Percentiles rank a stretch among this genome's conserved stretches.
phyloP scores from a whole-genome alignment of 305 asterid genomes.

The Ilex paraguariensis region DNA sequence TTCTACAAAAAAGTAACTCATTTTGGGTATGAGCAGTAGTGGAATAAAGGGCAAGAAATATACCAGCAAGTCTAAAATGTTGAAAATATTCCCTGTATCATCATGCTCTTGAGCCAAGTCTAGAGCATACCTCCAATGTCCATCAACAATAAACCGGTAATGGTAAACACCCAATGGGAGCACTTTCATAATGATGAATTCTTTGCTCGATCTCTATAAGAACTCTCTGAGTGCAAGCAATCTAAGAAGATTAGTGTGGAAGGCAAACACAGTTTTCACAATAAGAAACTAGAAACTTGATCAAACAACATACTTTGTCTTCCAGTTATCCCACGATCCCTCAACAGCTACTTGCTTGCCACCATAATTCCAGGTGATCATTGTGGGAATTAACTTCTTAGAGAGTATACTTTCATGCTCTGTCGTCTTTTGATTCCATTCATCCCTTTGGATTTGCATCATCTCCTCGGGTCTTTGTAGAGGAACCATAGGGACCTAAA shows the following conservation, averaged over 20 bases:
- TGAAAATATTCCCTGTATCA: slow-evolving; percentile 13
- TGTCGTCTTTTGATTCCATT: background rate
- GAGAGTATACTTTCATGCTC: slow-evolving; percentile 10
- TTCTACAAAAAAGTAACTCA: too few species aligned
- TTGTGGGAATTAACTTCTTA: slow-evolving; percentile 13
- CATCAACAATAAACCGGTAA: slow-evolving; percentile 18
- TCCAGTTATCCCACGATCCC: too few species aligned
- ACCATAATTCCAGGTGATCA: slow-evolving; percentile 20
- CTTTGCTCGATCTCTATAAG: slow-evolving; percentile 13
- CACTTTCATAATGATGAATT: slow-evolving; percentile 14
- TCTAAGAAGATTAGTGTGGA: background rate
- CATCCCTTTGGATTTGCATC: background rate
- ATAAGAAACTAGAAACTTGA: background rate
- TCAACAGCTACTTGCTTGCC: slow-evolving; percentile 17
- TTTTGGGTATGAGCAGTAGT: too few species aligned
- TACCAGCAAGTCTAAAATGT: slow-evolving; percentile 22
- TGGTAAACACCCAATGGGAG: slow-evolving; percentile 17
- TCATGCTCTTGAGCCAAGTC: slow-evolving; percentile 11
- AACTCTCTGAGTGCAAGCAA: slow-evolving; percentile 8
- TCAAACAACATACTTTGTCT: slow-evolving; percentile 5
- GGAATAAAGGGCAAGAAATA: background rate
- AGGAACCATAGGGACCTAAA: slow-evolving; percentile 15
- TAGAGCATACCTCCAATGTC: slow-evolving; percentile 20
- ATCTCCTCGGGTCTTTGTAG: slow-evolving; percentile 10
- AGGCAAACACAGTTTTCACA: background rate